These are phyloP conservation scores for Bertia moriformis DNA, from an alignment of 2,329 filamentous ascomycete genomes.

Conservation along the genomic window DNA sequence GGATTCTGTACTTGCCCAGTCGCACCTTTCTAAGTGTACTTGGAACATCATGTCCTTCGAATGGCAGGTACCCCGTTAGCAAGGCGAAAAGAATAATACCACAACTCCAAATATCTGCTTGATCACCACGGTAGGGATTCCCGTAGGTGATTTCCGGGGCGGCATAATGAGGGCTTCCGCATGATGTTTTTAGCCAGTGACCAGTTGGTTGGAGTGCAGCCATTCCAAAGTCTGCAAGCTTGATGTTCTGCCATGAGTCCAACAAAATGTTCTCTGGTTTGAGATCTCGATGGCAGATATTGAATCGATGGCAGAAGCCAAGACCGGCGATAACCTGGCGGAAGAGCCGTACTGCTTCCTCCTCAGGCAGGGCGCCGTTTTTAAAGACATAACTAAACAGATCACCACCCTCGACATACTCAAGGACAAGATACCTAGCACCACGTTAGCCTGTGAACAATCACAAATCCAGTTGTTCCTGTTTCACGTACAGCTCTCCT, in stretches of 20 bases:
- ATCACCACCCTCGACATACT: conserved; percentile 52
- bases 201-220: conserved; percentile 47
- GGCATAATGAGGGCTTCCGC: conserved; percentile 58
- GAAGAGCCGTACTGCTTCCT: conserved; percentile 47
- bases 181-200: conserved; percentile 47
- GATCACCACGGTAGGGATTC: conserved; percentile 39
- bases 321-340: conserved; percentile 52
- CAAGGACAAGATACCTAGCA: conserved; percentile 48
- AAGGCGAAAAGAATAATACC: conserved; percentile 34
- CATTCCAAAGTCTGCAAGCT: conserved; percentile 59
- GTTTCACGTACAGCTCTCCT: conserved; percentile 40
- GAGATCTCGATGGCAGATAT: conserved; percentile 21
- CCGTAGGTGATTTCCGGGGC: conserved; percentile 51
- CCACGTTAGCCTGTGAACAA: not conserved
- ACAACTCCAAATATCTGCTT: conserved; percentile 1
- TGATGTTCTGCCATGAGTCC: conserved; percentile 39
- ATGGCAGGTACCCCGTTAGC: conserved; percentile 47
- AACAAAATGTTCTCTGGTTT: conserved; percentile 19
- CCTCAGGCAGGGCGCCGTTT: conserved; percentile 38
- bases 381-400: conserved; percentile 49
- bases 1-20: conserved; percentile 13
- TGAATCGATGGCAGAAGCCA: conserved; percentile 50
- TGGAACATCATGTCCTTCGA: conserved; percentile 28
- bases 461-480: not conserved
- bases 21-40: conserved; percentile 19